Percentiles rank a stretch among this genome's conserved stretches.
Conservation (phyloP, 148 eudicot genomes). For the Rhododendron griersonianum region DNA sequence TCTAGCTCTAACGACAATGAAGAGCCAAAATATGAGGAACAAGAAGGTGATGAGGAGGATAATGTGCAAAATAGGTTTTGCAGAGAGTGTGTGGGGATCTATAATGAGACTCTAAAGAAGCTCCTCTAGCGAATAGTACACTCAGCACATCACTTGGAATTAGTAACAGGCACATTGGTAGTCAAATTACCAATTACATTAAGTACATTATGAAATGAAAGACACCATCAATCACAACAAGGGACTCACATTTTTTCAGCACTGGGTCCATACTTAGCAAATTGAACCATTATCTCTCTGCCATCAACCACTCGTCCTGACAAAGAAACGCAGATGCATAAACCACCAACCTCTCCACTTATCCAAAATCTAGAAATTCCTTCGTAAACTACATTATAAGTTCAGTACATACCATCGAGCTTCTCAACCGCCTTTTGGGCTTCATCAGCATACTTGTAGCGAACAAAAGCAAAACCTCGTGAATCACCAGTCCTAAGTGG, state of each 20-base stretch:
- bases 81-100: neutral
- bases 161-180: neutral
- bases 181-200: neutral
- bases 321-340: neutral
- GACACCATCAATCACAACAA: neutral
- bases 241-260: conserved; percentile 81
- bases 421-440: conserved; percentile 88
- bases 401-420: conserved; percentile 58
- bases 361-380: neutral
- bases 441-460: conserved; percentile 88
- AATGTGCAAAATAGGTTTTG: neutral
- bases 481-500: conserved; percentile 84
- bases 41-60: too few relatives aligned
- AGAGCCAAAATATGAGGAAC: too few relatives aligned
- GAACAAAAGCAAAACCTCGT: conserved; percentile 93
- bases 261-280: conserved; percentile 90
- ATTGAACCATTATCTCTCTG: conserved; percentile 87
- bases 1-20: too few relatives aligned
- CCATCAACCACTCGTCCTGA: conserved; percentile 87
- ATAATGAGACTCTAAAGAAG: neutral
- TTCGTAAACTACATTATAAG: neutral
- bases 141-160: neutral
- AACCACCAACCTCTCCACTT: neutral
- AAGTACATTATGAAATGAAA: neutral
- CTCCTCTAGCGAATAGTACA: too few relatives aligned